Conservation (phyloP, 257 asterid genomes). For the Gentiana dahurica region DNA sequence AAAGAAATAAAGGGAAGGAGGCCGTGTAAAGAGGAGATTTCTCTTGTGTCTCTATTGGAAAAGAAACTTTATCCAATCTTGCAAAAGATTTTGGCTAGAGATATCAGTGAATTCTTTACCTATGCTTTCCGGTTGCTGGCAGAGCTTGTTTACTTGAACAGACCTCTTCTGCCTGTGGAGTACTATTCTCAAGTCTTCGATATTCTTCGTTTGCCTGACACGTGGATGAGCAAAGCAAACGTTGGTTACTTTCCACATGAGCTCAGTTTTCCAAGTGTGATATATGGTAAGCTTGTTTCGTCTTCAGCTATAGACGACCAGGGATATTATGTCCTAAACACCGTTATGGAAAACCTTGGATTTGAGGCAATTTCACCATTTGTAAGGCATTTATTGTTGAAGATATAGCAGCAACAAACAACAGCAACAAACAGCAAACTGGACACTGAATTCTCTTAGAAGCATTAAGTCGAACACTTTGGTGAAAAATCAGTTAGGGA, state of each 20-base stretch:
- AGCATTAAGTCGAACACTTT: too few relatives aligned
- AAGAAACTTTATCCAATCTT: slow-evolving; percentile 62
- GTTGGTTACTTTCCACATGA: slow-evolving; percentile 54
- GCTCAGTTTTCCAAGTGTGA: slow-evolving; percentile 62
- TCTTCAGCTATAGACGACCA: slow-evolving; percentile 72
- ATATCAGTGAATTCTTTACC: slow-evolving; percentile 79
- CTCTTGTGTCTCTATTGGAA: slow-evolving; percentile 67
- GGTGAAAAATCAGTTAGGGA: too few relatives aligned
- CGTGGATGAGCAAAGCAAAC: slow-evolving; percentile 82
- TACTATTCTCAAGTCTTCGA: slow-evolving; percentile 60
- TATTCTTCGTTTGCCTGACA: slow-evolving; percentile 65
- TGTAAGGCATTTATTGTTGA: slow-evolving; percentile 34
- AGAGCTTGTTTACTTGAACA: slow-evolving; percentile 82
- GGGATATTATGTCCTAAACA: slow-evolving; percentile 90
- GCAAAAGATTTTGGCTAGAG: slow-evolving; percentile 55
- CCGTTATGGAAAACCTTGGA: slow-evolving; percentile 80
- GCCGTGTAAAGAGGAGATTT: slow-evolving; percentile 32
- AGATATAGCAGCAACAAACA: too few relatives aligned
- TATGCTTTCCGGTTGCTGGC: slow-evolving; percentile 90
- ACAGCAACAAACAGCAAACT: too few relatives aligned
- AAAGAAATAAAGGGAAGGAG: too few relatives aligned
- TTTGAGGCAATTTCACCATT: slow-evolving; percentile 55
- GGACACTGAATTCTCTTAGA: too few relatives aligned
- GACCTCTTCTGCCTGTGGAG: slow-evolving; percentile 48
- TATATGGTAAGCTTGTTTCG: slow-evolving; percentile 46